phyloP scores from a whole-genome alignment of 2,329 filamentous ascomycete genomes.

The Pseudogymnoascus sp. region DNA sequence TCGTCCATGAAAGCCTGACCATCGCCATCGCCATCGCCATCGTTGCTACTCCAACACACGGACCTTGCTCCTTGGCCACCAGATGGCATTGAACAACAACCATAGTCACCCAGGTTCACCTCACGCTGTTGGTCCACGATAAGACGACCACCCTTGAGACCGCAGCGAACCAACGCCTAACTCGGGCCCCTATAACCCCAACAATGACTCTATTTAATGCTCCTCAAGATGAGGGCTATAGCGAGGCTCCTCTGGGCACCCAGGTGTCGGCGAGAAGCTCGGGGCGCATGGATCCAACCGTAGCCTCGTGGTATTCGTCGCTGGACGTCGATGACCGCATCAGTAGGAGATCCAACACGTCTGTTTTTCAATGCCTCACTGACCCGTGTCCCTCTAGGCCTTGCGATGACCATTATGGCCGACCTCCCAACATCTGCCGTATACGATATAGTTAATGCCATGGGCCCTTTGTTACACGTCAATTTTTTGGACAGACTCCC shows the following conservation, averaged over 20 bases:
- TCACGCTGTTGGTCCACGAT: not conserved
- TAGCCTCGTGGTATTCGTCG: slow-evolving; percentile 1
- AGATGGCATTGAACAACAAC: not conserved
- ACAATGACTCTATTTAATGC: slow-evolving; percentile 12
- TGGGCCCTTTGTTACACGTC: slow-evolving; percentile 81
- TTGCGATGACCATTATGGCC: slow-evolving; percentile 69
- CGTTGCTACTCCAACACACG: not conserved
- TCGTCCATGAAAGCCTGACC: not conserved
- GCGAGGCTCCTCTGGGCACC: slow-evolving; percentile 24
- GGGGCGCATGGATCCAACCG: not conserved
- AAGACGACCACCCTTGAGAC: not conserved
- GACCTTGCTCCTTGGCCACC: not conserved
- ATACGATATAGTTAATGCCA: slow-evolving; percentile 67
- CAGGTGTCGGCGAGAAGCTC: not conserved
- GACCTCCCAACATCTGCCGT: slow-evolving; percentile 73
- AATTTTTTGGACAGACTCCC: slow-evolving; percentile 83
- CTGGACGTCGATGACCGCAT: slow-evolving; percentile 7
- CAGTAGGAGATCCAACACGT: not conserved
- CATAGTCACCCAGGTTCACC: not conserved
- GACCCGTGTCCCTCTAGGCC: slow-evolving; percentile 44
- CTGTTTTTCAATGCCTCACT: not conserved
- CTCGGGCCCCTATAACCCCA: not conserved
- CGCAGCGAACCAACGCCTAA: not conserved
- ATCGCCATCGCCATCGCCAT: not conserved
- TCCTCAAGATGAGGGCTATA: slow-evolving; percentile 29